Base-by-base conservation (phyloP, 2,329 filamentous ascomycete genomes). In the Periconia macrospinosa region DNA sequence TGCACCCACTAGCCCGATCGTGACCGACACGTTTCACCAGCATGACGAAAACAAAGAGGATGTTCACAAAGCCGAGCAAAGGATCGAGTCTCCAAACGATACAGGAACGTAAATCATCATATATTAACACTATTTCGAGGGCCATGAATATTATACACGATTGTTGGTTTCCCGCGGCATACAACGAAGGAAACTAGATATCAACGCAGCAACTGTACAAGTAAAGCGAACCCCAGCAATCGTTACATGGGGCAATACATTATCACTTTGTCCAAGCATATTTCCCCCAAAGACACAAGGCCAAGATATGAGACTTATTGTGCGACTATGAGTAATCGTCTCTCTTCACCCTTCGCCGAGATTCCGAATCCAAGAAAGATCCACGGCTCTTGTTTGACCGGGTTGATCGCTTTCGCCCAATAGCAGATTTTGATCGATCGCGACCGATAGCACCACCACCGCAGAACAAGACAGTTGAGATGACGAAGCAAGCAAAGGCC, bases 401-500 rank as follows among this genome's bases (percentile, higher is more conserved):
- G 54, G 78, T 80, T 58, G 74, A 76, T 44, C 73, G 69, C 33
- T 75, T 75, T 59, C 75, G 69, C 58, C 75, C 70, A 56, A 76
- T 68, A 41, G 73, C 70, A 1, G 62, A 59, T n/a, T 58, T 51
- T 37, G 33, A 37, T 37, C 15, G 11, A 18, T 79, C 79, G 55
- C 79, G 77, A 48, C 79, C 76, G 40, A 83, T 77, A 27, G 71
- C 69, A 41, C 84, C 82, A 49, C 85, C 85, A 30, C 86, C 50
- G 72, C 83, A 88, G 77, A 92, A 90, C 53, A 91, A 76, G 30
- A 90, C 61, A 3, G 82, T 83, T 15, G 88, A 82, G 59, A 92
- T 71, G 60, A 91, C 76, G 63, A 90, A 83, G 50, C 82, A 82
- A 10, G 83, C 83, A 74, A 86, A 85, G 1, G 88, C 83, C 15